Conservation (phyloP, 1,284 basidiomycete species). For the Puccinia triticina region DNA sequence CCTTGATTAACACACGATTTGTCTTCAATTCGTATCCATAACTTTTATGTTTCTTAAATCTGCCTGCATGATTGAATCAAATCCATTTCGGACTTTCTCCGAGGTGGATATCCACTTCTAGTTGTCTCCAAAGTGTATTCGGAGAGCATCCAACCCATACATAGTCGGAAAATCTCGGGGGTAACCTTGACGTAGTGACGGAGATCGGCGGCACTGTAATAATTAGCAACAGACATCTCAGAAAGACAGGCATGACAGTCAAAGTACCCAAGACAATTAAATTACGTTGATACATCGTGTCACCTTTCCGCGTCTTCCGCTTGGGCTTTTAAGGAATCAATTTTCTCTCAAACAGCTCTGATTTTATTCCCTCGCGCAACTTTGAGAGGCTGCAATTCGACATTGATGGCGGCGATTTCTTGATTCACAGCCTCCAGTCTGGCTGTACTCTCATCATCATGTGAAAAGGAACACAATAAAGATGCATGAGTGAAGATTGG, state of each 20-base stretch:
- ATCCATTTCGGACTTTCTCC: too few species aligned
- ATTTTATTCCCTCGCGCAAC: slow-evolving; percentile 85
- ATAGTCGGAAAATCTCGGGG: too few species aligned
- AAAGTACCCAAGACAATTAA: slow-evolving; percentile 62
- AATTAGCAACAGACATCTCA: slow-evolving; percentile 54
- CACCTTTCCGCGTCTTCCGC: slow-evolving; percentile 90
- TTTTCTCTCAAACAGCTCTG: slow-evolving; percentile 74
- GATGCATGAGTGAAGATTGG: slow-evolving; percentile 69
- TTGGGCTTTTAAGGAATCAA: slow-evolving; percentile 90
- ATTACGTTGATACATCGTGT: slow-evolving; percentile 62
- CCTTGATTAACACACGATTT: too few species aligned
- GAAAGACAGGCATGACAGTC: slow-evolving; percentile 61
- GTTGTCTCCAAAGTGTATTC: too few species aligned
- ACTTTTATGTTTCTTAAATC: too few species aligned
- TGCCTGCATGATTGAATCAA: too few species aligned
- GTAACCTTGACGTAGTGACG: too few species aligned
- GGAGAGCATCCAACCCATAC: too few species aligned
- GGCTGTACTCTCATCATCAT: slow-evolving; percentile 86
- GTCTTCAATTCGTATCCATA: too few species aligned
- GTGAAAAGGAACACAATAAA: slow-evolving; percentile 60
- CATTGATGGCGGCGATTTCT: slow-evolving; percentile 81
- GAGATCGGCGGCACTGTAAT: slow-evolving; percentile 69
- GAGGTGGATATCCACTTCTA: too few species aligned
- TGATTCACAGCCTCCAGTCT: slow-evolving; percentile 77
- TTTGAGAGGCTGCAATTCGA: slow-evolving; percentile 83